phyloP scores from a whole-genome alignment of 352 stramenopile species.

The Globisporangium carolinianum region DNA sequence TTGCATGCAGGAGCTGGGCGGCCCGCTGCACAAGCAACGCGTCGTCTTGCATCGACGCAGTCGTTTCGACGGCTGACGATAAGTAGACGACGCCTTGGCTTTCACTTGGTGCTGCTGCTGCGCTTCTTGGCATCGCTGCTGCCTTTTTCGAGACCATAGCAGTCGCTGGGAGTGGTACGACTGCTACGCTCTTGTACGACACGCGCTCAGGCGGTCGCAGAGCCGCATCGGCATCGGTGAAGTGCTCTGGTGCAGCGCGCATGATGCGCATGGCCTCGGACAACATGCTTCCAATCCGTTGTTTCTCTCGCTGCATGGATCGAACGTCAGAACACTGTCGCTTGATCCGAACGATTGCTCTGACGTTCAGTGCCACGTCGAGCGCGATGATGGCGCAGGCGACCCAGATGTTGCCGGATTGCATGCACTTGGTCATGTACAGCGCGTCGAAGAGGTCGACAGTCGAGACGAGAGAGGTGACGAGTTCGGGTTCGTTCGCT shows the following conservation, averaged over 20 bases:
- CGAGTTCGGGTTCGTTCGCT: background rate
- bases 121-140: background rate
- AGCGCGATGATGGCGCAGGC: constrained; percentile 9
- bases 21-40: background rate
- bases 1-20: background rate
- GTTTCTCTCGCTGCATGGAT: background rate
- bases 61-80: background rate
- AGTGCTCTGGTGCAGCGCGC: background rate
- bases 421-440: constrained; percentile 18
- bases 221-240: background rate
- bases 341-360: background rate
- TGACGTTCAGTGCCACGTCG: constrained; percentile 4
- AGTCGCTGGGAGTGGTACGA: background rate
- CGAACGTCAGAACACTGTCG: background rate
- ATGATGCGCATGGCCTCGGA: background rate
- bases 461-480: background rate
- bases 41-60: background rate
- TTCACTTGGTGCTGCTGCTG: background rate
- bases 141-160: background rate
- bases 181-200: background rate
- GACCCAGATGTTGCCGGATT: constrained; percentile 13
- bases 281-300: background rate
- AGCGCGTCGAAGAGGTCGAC: constrained; percentile 12
- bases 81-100: too few relatives aligned
- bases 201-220: background rate